Percentiles rank a stretch among this genome's conserved stretches.
Conservation (phyloP, 1,139 yeast species). For the Ogataea hybrid region DNA sequence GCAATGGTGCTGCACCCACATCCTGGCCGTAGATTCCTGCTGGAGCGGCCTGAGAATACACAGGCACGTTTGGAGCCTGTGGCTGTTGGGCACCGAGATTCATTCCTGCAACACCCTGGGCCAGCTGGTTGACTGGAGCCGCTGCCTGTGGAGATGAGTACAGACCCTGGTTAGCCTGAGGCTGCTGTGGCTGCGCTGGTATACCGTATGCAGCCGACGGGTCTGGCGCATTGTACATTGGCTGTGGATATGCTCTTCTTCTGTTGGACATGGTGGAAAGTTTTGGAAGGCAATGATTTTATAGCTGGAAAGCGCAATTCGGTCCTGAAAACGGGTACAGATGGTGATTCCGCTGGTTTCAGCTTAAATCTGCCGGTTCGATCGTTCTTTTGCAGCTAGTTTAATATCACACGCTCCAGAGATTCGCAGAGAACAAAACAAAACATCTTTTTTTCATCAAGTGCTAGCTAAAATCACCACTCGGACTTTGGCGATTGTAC, state of each 20-base stretch:
- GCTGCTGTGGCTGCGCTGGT: conserved; percentile 15
- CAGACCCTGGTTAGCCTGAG: conserved; percentile 8
- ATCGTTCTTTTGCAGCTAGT: conserved; percentile 2
- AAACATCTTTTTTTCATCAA: conserved; percentile 8
- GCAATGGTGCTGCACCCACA: conserved; percentile 5
- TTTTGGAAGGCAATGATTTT: conserved; percentile 3
- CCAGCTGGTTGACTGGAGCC: conserved; percentile 21
- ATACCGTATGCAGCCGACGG: conserved; percentile 24
- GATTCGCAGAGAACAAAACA: conserved; percentile 7
- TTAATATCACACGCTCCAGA: conserved; percentile 1
- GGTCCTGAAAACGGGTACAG: neutral
- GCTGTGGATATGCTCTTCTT: conserved; percentile 35
- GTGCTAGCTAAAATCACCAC: conserved; percentile 4
- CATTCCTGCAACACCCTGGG: conserved; percentile 22
- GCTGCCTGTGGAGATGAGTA: conserved; percentile 10
- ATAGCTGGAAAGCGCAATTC: neutral
- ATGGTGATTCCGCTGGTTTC: neutral
- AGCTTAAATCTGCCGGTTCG: neutral
- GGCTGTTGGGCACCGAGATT: conserved; percentile 16
- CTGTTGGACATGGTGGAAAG: conserved; percentile 26
- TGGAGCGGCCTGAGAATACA: conserved; percentile 11
- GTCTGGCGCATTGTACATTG: conserved; percentile 25
- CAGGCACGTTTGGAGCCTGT: conserved; percentile 11
- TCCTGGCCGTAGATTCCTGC: conserved; percentile 12
- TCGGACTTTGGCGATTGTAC: conserved; percentile 5